Conservation (phyloP, 1,284 basidiomycete species). For the Trichosporon coremiiforme region DNA sequence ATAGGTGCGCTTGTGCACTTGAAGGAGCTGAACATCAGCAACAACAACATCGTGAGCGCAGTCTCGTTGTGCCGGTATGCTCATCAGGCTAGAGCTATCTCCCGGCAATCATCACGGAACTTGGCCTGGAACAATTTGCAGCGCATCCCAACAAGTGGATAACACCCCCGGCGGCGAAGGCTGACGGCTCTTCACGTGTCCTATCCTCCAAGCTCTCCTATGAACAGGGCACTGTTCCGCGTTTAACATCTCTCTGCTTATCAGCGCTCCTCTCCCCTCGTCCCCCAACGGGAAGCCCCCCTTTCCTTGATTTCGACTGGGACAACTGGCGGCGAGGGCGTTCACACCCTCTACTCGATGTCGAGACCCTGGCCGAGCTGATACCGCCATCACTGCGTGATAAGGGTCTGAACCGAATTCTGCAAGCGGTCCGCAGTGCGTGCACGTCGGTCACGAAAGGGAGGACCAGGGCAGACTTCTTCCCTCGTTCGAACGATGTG, state of each 20-base stretch:
- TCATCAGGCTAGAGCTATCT: slow-evolving; percentile 40
- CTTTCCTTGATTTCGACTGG: slow-evolving; percentile 51
- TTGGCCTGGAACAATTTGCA: slow-evolving; percentile 39
- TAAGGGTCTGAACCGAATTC: slow-evolving; percentile 33
- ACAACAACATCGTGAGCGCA: slow-evolving; percentile 50
- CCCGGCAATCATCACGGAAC: slow-evolving; percentile 51
- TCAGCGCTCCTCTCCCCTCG: slow-evolving; percentile 48
- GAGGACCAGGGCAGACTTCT: slow-evolving; percentile 30
- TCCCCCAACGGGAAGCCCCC: slow-evolving; percentile 40
- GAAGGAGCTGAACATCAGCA: slow-evolving; percentile 53
- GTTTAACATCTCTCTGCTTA: slow-evolving; percentile 44
- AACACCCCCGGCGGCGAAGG: slow-evolving; percentile 7
- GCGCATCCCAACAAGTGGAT: slow-evolving; percentile 40
- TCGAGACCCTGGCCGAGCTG: slow-evolving; percentile 32
- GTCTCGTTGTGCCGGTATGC: neutral
- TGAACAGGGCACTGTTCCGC: slow-evolving; percentile 31
- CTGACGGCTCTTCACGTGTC: neutral
- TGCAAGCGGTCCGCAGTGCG: slow-evolving; percentile 40
- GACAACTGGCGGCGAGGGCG: slow-evolving; percentile 30
- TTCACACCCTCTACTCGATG: slow-evolving; percentile 45
- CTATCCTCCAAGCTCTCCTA: slow-evolving; percentile 18
- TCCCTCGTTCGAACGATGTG: slow-evolving; percentile 38
- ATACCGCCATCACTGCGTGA: slow-evolving; percentile 34
- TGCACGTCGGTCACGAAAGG: slow-evolving; percentile 11
- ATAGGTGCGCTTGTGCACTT: slow-evolving; percentile 50